These are phyloP conservation scores for Pelargonium myrrhifolium DNA, from an alignment of 441 rosid species.

Conservation along the genomic window DNA sequence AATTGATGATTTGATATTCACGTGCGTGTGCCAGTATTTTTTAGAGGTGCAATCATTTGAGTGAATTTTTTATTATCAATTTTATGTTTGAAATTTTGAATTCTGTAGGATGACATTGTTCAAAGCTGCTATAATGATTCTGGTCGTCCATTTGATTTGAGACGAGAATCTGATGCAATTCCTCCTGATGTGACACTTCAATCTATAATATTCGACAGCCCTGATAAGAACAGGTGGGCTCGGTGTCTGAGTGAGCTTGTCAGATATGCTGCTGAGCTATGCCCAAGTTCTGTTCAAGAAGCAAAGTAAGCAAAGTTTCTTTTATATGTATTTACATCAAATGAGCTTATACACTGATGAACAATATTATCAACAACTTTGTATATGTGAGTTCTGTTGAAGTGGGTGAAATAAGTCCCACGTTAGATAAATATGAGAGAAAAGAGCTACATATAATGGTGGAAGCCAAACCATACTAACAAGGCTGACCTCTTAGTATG, in stretches of 20 bases:
- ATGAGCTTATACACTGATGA: not conserved
- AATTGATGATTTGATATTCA: constrained; percentile 13
- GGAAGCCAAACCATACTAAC: no score
- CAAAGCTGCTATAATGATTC: constrained; percentile 97
- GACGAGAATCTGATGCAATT: constrained; percentile 83
- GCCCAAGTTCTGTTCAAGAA: constrained; percentile 89
- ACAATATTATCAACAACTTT: not conserved
- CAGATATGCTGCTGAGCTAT: constrained; percentile 91
- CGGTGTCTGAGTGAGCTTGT: constrained; percentile 95
- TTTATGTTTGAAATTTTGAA: constrained; percentile 17
- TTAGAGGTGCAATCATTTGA: constrained; percentile 17
- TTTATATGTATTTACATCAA: not conserved
- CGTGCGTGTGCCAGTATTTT: constrained; percentile 7
- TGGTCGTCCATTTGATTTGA: constrained; percentile 89
- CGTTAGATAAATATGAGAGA: no score
- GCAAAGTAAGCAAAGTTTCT: constrained; percentile 63
- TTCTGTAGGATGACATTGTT: constrained; percentile 88
- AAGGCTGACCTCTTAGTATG: no score
- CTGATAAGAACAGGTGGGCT: constrained; percentile 98
- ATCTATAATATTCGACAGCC: constrained; percentile 91
- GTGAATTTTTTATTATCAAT: constrained; percentile 16
- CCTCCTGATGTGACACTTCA: constrained; percentile 96
- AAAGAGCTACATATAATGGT: no score
- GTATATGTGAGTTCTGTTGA: not conserved
- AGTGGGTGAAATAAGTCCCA: no score